phyloP scores from a whole-genome alignment of 2,329 filamentous ascomycete genomes.

The Penicillium sp. region DNA sequence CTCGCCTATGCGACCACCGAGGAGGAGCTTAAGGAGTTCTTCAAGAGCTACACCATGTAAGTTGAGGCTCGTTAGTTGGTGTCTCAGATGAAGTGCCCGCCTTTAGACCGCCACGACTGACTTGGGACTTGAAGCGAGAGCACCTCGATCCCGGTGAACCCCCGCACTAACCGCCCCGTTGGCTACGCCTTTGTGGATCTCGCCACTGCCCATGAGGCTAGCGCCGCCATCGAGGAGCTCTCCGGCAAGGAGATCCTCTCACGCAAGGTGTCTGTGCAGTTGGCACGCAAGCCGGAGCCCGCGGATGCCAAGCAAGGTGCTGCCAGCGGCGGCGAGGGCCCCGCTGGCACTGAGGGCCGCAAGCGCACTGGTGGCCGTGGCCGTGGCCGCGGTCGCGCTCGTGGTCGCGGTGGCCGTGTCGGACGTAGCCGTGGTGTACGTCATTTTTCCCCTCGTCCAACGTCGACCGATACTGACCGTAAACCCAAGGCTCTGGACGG shows the following conservation, averaged over 20 bases:
- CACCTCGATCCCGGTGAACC: conserved; percentile 98
- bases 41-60: conserved; percentile 99
- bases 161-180: conserved; percentile 94
- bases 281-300: conserved; percentile 93
- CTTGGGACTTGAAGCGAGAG: conserved; percentile 65
- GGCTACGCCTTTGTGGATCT: conserved; percentile 99
- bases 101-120: conserved; percentile 25
- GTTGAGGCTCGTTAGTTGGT: conserved; percentile 40
- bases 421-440: conserved; percentile 57
- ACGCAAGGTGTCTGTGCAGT: conserved; percentile 98
- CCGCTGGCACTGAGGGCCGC: conserved; percentile 60
- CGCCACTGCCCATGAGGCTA: conserved; percentile 86
- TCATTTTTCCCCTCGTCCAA: conserved; percentile 13
- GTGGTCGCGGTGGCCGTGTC: conserved; percentile 63
- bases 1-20: conserved; percentile 99
- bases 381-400: conserved; percentile 60
- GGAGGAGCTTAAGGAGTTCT: conserved; percentile 99
- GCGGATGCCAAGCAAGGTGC: conserved; percentile 71
- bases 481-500: conserved; percentile 20
- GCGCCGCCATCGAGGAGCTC: conserved; percentile 90
- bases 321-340: conserved; percentile 67
- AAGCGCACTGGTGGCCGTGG: conserved; percentile 58
- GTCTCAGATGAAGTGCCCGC: background rate
- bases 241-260: conserved; percentile 97
- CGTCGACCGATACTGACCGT: conserved; percentile 5